Conservation (phyloP, 148 eudicot genomes). For the Nepenthes gracilis region DNA sequence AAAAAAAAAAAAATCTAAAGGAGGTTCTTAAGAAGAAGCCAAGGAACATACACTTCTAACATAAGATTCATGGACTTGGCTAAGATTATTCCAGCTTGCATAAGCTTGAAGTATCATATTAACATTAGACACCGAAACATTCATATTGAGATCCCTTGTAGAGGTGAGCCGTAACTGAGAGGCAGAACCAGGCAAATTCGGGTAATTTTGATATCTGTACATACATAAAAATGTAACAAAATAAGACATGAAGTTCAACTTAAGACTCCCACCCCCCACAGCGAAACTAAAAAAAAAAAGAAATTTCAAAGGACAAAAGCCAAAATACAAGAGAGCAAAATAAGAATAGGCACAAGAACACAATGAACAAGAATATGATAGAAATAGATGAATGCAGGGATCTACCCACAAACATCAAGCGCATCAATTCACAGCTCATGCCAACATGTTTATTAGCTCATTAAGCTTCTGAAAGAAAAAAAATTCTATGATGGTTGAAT, state of each 20-base stretch:
- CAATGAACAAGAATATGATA: too few species aligned
- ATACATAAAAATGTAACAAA: neutral
- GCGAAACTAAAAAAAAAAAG: too few species aligned
- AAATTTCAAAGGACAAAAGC: neutral
- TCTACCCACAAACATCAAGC: too few species aligned
- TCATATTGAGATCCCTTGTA: conserved; percentile 74
- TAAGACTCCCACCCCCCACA: neutral
- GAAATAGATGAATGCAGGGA: too few species aligned
- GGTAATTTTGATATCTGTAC: conserved; percentile 78
- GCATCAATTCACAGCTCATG: too few species aligned
- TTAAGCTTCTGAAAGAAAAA: too few species aligned
- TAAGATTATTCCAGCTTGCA: conserved; percentile 93
- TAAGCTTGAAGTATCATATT: conserved; percentile 95
- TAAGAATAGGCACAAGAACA: too few species aligned
- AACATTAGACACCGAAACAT: conserved; percentile 77
- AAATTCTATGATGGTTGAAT: too few species aligned
- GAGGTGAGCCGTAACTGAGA: conserved; percentile 86
- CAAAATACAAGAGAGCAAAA: neutral
- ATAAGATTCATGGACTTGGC: conserved; percentile 43
- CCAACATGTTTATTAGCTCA: too few species aligned
- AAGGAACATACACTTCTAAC: conserved; percentile 25
- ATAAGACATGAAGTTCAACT: neutral
- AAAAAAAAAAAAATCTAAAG: neutral
- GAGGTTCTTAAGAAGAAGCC: neutral
- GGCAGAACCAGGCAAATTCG: conserved; percentile 65